Percentiles rank a stretch among this genome's conserved stretches.
Evolutionary conservation across 129 eudicot genomes (phyloP).

Genomic region (Pittosporum tobira): DNA sequence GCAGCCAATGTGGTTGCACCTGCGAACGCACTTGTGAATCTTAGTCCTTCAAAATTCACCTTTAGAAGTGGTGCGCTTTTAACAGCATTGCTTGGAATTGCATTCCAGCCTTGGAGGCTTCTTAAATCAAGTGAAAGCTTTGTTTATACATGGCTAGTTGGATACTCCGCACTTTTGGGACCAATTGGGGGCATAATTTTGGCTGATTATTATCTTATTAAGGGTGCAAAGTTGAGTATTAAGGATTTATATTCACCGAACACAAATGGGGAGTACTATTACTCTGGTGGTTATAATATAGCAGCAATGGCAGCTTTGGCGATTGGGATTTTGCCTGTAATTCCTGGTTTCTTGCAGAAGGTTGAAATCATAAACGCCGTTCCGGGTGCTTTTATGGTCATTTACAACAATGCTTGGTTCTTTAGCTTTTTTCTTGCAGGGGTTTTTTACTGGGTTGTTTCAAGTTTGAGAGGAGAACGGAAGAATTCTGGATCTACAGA

Average conservation of each 20-base stretch:
- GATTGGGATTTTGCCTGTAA: conserved; percentile 75
- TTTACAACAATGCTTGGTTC: conserved; percentile 92
- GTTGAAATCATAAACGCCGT: conserved; percentile 41
- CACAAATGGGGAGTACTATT: conserved; percentile 54
- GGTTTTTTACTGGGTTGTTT: conserved; percentile 43
- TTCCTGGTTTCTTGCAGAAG: conserved; percentile 81
- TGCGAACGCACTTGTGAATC: conserved; percentile 74
- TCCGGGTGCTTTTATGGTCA: conserved; percentile 26
- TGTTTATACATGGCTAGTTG: conserved; percentile 93
- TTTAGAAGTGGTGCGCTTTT: conserved; percentile 66
- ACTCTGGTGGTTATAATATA: conserved; percentile 61
- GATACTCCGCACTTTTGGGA: conserved; percentile 79
- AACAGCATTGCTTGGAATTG: conserved; percentile 80
- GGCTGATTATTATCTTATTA: conserved; percentile 66
- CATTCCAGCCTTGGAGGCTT: conserved; percentile 93
- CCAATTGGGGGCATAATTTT: conserved; percentile 71
- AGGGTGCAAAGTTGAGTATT: conserved; percentile 29
- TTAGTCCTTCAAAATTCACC: conserved; percentile 64
- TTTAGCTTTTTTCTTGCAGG: conserved; percentile 64
- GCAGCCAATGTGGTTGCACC: conserved; percentile 97
- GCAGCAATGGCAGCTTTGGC: conserved; percentile 56
- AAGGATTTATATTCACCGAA: conserved; percentile 52
- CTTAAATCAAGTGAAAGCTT: conserved; percentile 89
- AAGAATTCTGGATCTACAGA: conserved; percentile 20
- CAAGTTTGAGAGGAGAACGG: conserved; percentile 22